Conservation (phyloP, 352 stramenopile species). For the Thalassiosira mediterranea region DNA sequence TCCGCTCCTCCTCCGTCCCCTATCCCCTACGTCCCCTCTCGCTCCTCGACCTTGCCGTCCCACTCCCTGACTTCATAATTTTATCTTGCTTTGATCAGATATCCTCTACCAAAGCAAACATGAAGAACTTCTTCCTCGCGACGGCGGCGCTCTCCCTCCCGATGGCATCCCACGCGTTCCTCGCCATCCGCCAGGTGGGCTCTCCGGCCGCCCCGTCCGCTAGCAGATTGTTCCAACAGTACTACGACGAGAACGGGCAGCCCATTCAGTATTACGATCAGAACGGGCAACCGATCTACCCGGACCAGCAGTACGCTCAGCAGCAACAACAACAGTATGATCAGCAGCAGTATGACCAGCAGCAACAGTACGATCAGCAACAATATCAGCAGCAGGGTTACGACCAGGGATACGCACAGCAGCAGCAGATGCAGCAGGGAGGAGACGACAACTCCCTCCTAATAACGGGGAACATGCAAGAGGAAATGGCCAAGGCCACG, state of each 20-base stretch:
- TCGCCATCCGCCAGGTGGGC: not conserved
- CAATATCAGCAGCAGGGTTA: constrained; percentile 14
- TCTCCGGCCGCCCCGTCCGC: not conserved
- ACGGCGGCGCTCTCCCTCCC: not conserved
- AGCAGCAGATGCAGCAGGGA: constrained; percentile 10
- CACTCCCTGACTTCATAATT: too few species aligned
- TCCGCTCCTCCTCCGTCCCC: too few species aligned
- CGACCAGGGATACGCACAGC: constrained; percentile 10
- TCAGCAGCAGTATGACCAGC: not conserved
- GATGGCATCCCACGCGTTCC: constrained; percentile 1
- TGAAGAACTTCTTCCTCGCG: constrained; percentile 1
- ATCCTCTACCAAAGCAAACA: too few species aligned
- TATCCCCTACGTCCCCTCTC: too few species aligned
- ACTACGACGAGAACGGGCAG: constrained; percentile 14
- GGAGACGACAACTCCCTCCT: constrained; percentile 18
- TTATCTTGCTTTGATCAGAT: too few species aligned
- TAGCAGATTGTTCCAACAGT: constrained; percentile 19
- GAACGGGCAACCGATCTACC: too few species aligned
- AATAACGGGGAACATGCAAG: constrained; percentile 34
- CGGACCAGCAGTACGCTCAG: not conserved
- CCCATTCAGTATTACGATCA: constrained; percentile 3
- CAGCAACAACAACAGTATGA: constrained; percentile 3
- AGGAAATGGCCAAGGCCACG: constrained; percentile 32
- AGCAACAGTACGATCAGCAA: constrained; percentile 15
- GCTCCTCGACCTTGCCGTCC: too few species aligned